Evolutionary conservation across 1,284 basidiomycete genomes (phyloP).

Genomic region (Cryptococcus sp.): DNA sequence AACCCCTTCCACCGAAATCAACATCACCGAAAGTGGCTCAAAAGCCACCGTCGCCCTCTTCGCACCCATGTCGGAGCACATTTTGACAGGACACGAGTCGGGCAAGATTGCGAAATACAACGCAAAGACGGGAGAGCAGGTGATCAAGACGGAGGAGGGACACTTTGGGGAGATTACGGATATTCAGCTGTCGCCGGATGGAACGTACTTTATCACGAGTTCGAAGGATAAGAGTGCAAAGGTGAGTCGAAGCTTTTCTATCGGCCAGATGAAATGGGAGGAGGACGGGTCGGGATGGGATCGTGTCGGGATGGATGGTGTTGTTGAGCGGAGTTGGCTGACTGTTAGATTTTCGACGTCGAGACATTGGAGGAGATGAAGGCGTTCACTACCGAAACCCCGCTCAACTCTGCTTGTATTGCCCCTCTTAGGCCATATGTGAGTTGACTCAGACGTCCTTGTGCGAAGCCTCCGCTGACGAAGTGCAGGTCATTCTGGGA

Average conservation of each 20-base stretch:
- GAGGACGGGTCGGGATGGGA: not conserved
- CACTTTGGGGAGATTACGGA: constrained; percentile 82
- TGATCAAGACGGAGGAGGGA: constrained; percentile 67
- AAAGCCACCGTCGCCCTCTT: constrained; percentile 96
- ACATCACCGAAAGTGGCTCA: constrained; percentile 66
- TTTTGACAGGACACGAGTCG: constrained; percentile 93
- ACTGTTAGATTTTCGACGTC: constrained; percentile 78
- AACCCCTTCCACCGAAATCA: constrained; percentile 72
- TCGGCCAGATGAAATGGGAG: too few species aligned
- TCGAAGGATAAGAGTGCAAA: constrained; percentile 95
- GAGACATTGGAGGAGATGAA: constrained; percentile 86
- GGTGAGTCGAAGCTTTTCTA: constrained; percentile 58
- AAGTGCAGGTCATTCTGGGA: constrained; percentile 71
- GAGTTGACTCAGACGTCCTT: too few species aligned
- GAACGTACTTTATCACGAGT: constrained; percentile 91
- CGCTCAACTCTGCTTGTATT: constrained; percentile 88
- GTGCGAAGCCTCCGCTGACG: constrained; percentile 7
- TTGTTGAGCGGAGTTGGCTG: not conserved
- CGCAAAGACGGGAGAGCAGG: constrained; percentile 79
- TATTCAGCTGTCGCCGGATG: constrained; percentile 82
- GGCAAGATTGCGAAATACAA: constrained; percentile 91
- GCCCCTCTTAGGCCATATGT: constrained; percentile 81
- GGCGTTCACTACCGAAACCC: constrained; percentile 88
- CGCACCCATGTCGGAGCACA: constrained; percentile 68
- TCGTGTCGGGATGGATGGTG: not conserved